Evolutionary conservation across 2,329 filamentous ascomycete genomes (phyloP), one percentile per base, ranked within the genome.

Genomic region (Bipolaris victoriae): DNA sequence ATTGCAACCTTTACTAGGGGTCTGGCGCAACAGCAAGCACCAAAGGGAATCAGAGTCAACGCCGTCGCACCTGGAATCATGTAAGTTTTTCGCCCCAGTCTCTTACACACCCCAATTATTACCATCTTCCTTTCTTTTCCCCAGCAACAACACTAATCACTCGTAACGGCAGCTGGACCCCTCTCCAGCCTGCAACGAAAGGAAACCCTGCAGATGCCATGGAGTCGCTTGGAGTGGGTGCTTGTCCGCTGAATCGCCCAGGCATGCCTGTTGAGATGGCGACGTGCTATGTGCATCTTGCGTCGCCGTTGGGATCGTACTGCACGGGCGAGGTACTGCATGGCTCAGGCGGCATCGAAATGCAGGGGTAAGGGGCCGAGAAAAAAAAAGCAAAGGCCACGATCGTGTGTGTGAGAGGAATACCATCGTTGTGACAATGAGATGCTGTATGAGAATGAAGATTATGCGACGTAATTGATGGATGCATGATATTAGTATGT

Each of bases 1-100:
- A 88, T 93, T 62, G 79, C 92, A 2, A 85, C 90, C 2, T 93
- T 94, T 76, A 92, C 90, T 0, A 85, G 89, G 31, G 89, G 83
- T 0, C 79, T 93, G 20, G 88, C 86, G 55, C 92, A 92, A 70
- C 89, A 92, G 70, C 86, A 86, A 62, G 77, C 90, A 13, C 74
- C 77, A 52, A 87, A 88, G 56, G 90, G 89, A 1, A 92, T 93
- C 65, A 83, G 88, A 9, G 88, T 91, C 61, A 92, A 91, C 62
- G 84, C 84, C 22, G 83, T 94, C 1, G 90, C 88, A 11, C 90
- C 90, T 0, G 90, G 90, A 0, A 90, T 40, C 67, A 62, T 66
- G 55, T 63, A 39, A 64, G 77, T 43, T 26, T 6, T 7, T 41
- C 6, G 1, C 11, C 5, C 39, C 16, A n/a, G 15, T 3, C 9